These are phyloP conservation scores for Aureobasidium leucospermi DNA, from an alignment of 2,329 filamentous ascomycete species.

Conservation along the genomic window DNA sequence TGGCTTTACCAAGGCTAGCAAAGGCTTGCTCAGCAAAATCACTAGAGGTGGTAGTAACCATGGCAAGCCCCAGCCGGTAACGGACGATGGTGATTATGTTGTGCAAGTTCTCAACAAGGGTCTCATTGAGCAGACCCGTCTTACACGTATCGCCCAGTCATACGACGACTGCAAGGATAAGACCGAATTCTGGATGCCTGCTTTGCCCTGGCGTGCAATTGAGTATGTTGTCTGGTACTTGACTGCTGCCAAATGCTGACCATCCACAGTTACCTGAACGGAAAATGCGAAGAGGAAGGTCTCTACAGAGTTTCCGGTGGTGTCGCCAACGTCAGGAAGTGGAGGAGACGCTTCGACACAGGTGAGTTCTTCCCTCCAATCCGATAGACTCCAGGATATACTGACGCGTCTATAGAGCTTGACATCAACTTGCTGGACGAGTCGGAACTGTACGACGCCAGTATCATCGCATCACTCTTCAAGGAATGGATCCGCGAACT, in stretches of 20 bases:
- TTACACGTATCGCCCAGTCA: conserved; percentile 82
- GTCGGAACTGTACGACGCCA: conserved; percentile 86
- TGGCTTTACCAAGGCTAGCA: conserved; percentile 62
- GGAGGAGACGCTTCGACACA: conserved; percentile 85
- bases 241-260: conserved; percentile 7
- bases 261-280: conserved; percentile 66
- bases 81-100: conserved; percentile 73
- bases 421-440: conserved; percentile 89
- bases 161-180: conserved; percentile 85
- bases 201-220: conserved; percentile 89
- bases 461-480: conserved; percentile 91
- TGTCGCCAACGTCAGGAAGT: conserved; percentile 83
- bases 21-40: conserved; percentile 68
- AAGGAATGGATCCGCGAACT: conserved; percentile 93
- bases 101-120: conserved; percentile 80
- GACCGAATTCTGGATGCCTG: conserved; percentile 98
- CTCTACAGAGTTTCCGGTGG: conserved; percentile 89
- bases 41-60: conserved; percentile 63
- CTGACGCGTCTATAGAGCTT: conserved; percentile 50
- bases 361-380: conserved; percentile 42
- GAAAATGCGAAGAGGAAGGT: conserved; percentile 89
- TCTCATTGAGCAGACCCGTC: conserved; percentile 79
- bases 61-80: conserved; percentile 49
- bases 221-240: conserved; percentile 48
- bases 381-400: background rate